phyloP scores from a whole-genome alignment of 1,284 basidiomycete species.

The Paramarasmius palmivorus region DNA sequence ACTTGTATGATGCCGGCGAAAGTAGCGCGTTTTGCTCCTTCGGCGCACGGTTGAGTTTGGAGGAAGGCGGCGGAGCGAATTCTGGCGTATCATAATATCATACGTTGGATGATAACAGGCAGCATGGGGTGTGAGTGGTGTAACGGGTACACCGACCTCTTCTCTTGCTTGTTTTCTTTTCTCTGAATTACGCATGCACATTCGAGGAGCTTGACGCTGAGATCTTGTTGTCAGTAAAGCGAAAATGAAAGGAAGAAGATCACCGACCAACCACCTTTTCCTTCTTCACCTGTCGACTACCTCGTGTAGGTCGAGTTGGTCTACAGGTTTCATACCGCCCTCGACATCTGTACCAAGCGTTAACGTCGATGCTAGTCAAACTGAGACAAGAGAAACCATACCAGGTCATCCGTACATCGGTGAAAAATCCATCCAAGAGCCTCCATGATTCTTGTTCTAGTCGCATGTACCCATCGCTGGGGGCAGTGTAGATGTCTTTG shows the following conservation, averaged over 20 bases:
- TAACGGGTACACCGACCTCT: slow-evolving; percentile 50
- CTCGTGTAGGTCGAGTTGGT: slow-evolving; percentile 47
- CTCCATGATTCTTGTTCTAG: slow-evolving; percentile 76
- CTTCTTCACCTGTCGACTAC: slow-evolving; percentile 50
- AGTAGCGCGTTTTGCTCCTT: slow-evolving; percentile 21
- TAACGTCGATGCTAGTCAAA: too few species aligned
- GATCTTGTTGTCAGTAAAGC: neutral
- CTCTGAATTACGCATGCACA: slow-evolving; percentile 58
- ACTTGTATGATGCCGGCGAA: slow-evolving; percentile 37
- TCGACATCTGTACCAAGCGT: too few species aligned
- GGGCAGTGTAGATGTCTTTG: neutral
- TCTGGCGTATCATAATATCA: slow-evolving; percentile 46
- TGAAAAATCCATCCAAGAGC: slow-evolving; percentile 72
- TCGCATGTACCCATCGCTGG: slow-evolving; percentile 26
- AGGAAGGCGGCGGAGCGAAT: slow-evolving; percentile 48
- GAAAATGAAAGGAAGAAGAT: slow-evolving; percentile 5
- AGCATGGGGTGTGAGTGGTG: slow-evolving; percentile 32
- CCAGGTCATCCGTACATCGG: too few species aligned
- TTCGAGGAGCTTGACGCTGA: slow-evolving; percentile 53
- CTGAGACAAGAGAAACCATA: slow-evolving; percentile 50
- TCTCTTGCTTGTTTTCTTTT: slow-evolving; percentile 64
- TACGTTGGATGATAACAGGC: too few species aligned
- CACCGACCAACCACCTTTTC: slow-evolving; percentile 21
- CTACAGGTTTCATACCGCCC: slow-evolving; percentile 28
- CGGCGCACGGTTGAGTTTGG: slow-evolving; percentile 16